phyloP scores from a whole-genome alignment of 73 alveolate species.

The Paramecium sonneborni region DNA sequence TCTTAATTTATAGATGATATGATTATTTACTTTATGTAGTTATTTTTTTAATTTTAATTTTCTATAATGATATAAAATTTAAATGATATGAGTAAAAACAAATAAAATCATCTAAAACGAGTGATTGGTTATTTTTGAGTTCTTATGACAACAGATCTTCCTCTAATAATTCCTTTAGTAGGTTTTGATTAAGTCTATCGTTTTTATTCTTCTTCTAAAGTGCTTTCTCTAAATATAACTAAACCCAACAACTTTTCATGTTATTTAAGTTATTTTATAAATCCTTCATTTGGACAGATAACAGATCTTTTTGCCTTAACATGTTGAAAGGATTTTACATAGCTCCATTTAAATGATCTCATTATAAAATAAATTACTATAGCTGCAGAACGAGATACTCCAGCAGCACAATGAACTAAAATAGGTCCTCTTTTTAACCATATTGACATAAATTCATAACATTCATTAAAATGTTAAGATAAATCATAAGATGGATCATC shows the following conservation, averaged over 20 bases:
- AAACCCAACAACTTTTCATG: not conserved
- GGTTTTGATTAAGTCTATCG: not conserved
- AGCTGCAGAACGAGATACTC: slow-evolving; percentile 76
- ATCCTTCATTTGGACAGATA: slow-evolving; percentile 65
- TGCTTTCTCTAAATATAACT: not conserved
- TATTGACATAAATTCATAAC: not conserved
- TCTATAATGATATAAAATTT: too few relatives aligned
- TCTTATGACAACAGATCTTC: not conserved
- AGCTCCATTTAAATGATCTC: slow-evolving; percentile 65
- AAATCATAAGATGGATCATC: not conserved
- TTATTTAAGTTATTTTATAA: not conserved
- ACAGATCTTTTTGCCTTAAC: slow-evolving; percentile 48
- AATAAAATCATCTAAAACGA: too few relatives aligned
- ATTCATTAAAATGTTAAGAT: not conserved
- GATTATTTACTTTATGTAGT: too few relatives aligned
- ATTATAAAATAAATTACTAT: slow-evolving; percentile 71
- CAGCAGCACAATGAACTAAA: slow-evolving; percentile 77
- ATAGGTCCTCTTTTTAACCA: slow-evolving; percentile 76
- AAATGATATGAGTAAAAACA: too few relatives aligned
- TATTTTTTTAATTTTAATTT: too few relatives aligned
- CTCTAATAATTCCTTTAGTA: not conserved
- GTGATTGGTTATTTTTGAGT: not conserved
- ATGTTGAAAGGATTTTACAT: slow-evolving; percentile 11
- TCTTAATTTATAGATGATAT: too few relatives aligned
- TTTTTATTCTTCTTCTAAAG: not conserved